Base-by-base conservation (phyloP, 2,329 filamentous ascomycete species). In the Anisogramma anomala region DNA sequence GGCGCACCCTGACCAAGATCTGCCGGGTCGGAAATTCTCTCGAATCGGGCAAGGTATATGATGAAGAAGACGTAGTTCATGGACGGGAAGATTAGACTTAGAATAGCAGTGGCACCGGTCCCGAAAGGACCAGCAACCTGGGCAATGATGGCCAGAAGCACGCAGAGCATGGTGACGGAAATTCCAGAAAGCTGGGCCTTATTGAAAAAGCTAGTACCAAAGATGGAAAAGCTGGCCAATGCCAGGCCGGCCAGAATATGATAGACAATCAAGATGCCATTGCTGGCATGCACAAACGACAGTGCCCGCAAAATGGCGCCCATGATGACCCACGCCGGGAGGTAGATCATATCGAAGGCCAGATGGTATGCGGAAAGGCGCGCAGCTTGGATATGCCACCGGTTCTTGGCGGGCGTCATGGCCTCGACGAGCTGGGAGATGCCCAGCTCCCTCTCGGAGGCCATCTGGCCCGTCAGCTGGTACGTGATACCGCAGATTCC, bases 341-440 rank as follows among this genome's bases (percentile, higher is more conserved):
- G 58, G 53, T 94, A 94, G 17, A 94, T 69, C 6, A 84, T 58
- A 44, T 84, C 78, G 53, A 94, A 91, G 0, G 86, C 77, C 19
- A 91, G 57, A 55, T 94, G 85, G 46, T 87, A 80, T 0, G 87
- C 79, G 7, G 88, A 55, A 11, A 94, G 69, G n/a, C 88, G 73
- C 2, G 82, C 80, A 17, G 77, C 74, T 60, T 89, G 84, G 8
- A 82, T 78, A 53, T 85, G 71, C 84, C 85, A 93, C 32, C 74
- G 67, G 36, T 71, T 71, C 41, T 71, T 70, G 41, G 84, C 84
- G 1, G 84, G 82, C 69, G 91, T 88, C 85, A 94, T 94, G 41
- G 85, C 82, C 60, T 95, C 88, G 32, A 95, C 77, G 20, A 95
- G 68, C 48, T 87, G 84, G 4, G 84, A 84, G 73, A 94, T 91